Conservation (phyloP, 2,329 filamentous ascomycete species). For the Dactylellina cionopaga region DNA sequence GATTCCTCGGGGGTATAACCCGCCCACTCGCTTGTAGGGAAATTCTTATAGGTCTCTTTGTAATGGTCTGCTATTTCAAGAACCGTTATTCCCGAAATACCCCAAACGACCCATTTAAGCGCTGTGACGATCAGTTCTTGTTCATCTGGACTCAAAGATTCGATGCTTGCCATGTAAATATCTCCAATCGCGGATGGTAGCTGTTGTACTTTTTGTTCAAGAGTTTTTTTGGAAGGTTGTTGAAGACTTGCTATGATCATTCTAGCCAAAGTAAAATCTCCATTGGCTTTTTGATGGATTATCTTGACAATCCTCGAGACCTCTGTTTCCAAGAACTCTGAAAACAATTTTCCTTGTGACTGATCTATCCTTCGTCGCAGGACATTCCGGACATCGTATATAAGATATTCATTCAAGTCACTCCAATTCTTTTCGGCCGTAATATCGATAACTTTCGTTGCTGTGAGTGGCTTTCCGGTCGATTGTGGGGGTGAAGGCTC, state of each 20-base stretch:
- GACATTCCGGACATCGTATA: conserved; percentile 2
- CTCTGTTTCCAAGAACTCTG: conserved; percentile 5
- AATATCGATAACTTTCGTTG: conserved; percentile 21
- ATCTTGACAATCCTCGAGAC: conserved; percentile 24
- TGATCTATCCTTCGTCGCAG: conserved; percentile 17
- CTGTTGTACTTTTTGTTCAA: conserved; percentile 15
- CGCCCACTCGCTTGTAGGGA: too few species aligned
- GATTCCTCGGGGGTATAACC: too few species aligned
- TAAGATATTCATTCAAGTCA: conserved; percentile 16
- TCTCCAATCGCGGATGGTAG: conserved; percentile 41
- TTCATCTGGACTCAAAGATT: conserved; percentile 19
- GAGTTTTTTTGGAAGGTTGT: conserved; percentile 27
- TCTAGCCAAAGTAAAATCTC: conserved; percentile 39
- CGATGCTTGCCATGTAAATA: conserved; percentile 29
- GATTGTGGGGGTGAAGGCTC: too few species aligned
- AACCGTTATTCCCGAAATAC: conserved; percentile 4
- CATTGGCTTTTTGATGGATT: conserved; percentile 30
- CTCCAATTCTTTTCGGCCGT: conserved; percentile 31
- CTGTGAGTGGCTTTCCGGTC: too few species aligned
- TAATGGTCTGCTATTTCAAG: conserved; percentile 29
- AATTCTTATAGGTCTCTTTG: conserved; percentile 16
- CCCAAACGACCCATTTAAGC: conserved; percentile 29
- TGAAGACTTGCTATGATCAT: conserved; percentile 34
- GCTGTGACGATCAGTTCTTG: conserved; percentile 24
- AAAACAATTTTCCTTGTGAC: not conserved